A percentile compares a stretch with the other conserved stretches of the same genome.
These are phyloP conservation scores for Pythium coloratum DNA, from an alignment of 352 stramenopile genomes.

Conservation along the genomic window DNA sequence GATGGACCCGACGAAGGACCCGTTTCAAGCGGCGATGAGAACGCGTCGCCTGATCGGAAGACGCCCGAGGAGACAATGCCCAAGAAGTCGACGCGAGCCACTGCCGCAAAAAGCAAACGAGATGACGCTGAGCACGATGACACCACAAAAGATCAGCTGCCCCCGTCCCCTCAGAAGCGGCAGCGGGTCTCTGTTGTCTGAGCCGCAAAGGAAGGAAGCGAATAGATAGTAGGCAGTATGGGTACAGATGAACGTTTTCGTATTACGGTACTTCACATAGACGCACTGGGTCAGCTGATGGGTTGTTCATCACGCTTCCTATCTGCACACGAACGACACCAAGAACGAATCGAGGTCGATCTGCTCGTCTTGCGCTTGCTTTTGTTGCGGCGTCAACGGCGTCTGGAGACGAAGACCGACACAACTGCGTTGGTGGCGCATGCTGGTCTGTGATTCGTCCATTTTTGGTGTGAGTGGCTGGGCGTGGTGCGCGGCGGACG, in stretches of 20 bases:
- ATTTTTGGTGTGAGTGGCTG: background rate
- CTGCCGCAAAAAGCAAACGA: background rate
- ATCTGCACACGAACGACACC: slow-evolving; percentile 27
- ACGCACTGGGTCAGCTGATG: background rate
- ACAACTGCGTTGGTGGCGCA: background rate
- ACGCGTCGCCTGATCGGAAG: background rate
- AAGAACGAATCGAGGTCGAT: slow-evolving; percentile 27
- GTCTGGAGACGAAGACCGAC: background rate
- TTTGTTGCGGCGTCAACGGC: background rate
- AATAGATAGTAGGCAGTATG: background rate
- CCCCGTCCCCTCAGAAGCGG: slow-evolving; percentile 21
- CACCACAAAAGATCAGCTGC: slow-evolving; percentile 5
- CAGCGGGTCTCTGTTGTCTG: slow-evolving; percentile 21
- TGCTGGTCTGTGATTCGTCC: background rate
- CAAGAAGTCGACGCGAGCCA: background rate
- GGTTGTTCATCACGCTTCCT: background rate
- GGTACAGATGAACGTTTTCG: background rate
- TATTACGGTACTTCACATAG: too few species aligned
- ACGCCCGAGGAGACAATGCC: background rate
- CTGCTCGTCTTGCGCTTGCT: background rate
- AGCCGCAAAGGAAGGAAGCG: background rate
- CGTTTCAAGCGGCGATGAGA: background rate
- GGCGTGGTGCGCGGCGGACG: background rate
- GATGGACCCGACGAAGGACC: background rate
- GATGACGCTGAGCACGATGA: background rate